A percentile compares a stretch with the other conserved stretches of the same genome.
These are phyloP conservation scores for Leccinum subtestaceum DNA, from an alignment of 768 basidiomycete species.

Conservation along the genomic window DNA sequence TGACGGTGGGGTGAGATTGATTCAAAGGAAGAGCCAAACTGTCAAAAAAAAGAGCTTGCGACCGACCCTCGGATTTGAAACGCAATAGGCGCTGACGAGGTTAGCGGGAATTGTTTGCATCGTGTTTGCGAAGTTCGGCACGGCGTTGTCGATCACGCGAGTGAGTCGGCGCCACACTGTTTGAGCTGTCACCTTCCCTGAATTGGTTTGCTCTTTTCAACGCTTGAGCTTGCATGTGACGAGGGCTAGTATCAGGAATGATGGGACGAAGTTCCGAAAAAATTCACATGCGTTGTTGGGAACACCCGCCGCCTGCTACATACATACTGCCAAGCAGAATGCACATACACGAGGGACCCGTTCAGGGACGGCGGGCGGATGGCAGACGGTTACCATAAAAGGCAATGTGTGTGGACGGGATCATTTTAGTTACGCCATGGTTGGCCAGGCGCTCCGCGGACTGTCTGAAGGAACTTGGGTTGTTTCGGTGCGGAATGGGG, in stretches of 20 bases:
- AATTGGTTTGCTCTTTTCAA: background rate
- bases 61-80: slow-evolving; percentile 1
- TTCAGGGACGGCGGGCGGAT: slow-evolving; percentile 25
- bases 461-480: background rate
- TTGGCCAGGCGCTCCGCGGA: slow-evolving; percentile 21
- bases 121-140: background rate
- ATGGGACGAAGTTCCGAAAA: background rate
- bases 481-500: background rate
- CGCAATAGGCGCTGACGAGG: slow-evolving; percentile 2
- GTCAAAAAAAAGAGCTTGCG: background rate
- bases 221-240: background rate
- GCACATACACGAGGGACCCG: slow-evolving; percentile 16
- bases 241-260: background rate
- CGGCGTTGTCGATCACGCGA: slow-evolving; percentile 8
- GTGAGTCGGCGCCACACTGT: background rate
- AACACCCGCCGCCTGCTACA: slow-evolving; percentile 8
- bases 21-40: background rate
- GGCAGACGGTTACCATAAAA: slow-evolving; percentile 8
- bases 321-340: background rate
- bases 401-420: slow-evolving; percentile 8
- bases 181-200: background rate
- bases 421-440: slow-evolving; percentile 6
- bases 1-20: background rate
- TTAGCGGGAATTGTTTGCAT: background rate
- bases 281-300: slow-evolving; percentile 15